These are phyloP conservation scores for Backusella circina DNA, from an alignment of 192 early-diverging fungal genomes.

Conservation along the genomic window DNA sequence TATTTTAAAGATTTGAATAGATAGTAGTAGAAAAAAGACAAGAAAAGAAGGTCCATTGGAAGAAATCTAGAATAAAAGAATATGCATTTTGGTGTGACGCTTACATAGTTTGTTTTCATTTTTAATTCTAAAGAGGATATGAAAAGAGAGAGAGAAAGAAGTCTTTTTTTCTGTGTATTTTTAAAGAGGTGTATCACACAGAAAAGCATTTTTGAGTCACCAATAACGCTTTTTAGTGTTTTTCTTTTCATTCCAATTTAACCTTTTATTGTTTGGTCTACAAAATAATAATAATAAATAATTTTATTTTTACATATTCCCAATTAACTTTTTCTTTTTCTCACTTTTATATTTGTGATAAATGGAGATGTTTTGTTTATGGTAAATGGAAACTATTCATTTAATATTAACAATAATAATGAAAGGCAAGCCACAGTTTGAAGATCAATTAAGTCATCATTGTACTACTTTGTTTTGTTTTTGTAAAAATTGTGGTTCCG, in stretches of 20 bases:
- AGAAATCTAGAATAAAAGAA: not conserved
- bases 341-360: not conserved
- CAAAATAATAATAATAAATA: not conserved
- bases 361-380: not conserved
- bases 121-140: not conserved
- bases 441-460: not conserved
- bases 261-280: not conserved
- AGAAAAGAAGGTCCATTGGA: not conserved
- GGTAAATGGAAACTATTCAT: not conserved
- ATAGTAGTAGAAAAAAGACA: not conserved
- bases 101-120: conserved; percentile 33
- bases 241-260: not conserved
- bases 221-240: not conserved
- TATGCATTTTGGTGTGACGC: conserved; percentile 4
- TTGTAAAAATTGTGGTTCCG: not conserved
- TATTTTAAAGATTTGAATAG: not conserved
- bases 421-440: not conserved
- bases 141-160: not conserved
- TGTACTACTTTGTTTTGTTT: not conserved
- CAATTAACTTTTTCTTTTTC: conserved; percentile 23
- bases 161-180: not conserved
- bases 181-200: not conserved
- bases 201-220: not conserved
- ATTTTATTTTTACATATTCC: conserved; percentile 8
- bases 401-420: not conserved